Conservation (phyloP, 345 rosid genomes). For the Salix arbutifolia region DNA sequence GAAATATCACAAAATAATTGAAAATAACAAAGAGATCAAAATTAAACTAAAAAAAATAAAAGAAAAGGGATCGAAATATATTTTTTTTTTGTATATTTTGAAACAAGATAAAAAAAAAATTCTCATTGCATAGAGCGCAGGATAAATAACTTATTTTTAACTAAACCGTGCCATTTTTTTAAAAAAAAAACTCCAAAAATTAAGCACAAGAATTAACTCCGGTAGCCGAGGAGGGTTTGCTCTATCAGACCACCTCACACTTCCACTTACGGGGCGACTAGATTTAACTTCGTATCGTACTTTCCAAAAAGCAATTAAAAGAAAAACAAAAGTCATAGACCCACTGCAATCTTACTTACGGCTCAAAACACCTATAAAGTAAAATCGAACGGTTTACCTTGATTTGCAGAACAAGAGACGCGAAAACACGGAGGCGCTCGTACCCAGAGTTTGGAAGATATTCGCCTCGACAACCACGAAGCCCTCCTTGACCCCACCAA, state of each 20-base stretch:
- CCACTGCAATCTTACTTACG: conserved; percentile 13
- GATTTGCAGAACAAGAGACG: conserved; percentile 19
- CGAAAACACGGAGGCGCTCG: conserved; percentile 78
- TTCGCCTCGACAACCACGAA: conserved; percentile 23
- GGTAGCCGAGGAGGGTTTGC: too few species aligned
- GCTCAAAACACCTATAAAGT: background rate
- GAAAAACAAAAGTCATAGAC: background rate
- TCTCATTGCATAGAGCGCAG: too few species aligned
- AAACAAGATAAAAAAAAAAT: too few species aligned
- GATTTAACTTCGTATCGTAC: conserved; percentile 9
- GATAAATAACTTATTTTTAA: too few species aligned
- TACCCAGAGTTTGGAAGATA: conserved; percentile 74
- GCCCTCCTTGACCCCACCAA: conserved; percentile 6
- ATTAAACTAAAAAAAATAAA: too few species aligned
- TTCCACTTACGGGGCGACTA: conserved; percentile 9
- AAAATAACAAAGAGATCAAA: too few species aligned
- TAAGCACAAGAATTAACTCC: too few species aligned
- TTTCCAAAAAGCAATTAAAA: background rate
- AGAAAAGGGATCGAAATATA: too few species aligned
- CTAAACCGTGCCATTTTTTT: too few species aligned
- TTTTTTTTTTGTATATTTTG: too few species aligned
- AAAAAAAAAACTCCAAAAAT: too few species aligned
- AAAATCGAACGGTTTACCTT: conserved; percentile 11
- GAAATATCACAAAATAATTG: too few species aligned
- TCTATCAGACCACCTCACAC: background rate